A percentile compares a stretch with the other conserved stretches of the same genome.
Conservation (phyloP, 1,139 yeast genomes). For the Lodderomyces jiufengensis region DNA sequence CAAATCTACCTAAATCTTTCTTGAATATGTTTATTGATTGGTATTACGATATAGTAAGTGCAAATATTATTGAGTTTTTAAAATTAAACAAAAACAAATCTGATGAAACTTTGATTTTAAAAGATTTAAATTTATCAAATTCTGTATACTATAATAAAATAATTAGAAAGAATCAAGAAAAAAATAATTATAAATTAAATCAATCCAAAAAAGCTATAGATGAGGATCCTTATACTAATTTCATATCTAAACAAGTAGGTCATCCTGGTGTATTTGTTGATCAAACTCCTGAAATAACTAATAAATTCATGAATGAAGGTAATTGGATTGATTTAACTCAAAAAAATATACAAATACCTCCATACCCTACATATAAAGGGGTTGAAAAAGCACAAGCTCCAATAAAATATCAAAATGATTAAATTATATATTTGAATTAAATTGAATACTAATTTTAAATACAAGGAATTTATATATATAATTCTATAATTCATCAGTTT, state of each 20-base stretch:
- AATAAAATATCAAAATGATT: constrained; percentile 22
- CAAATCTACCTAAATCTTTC: constrained; percentile 44
- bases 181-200: constrained; percentile 18
- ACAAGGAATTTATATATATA: too few relatives aligned
- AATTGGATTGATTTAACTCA: constrained; percentile 23
- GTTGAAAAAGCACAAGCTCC: constrained; percentile 49
- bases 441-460: too few relatives aligned
- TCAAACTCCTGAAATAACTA: constrained; percentile 54
- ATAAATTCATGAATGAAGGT: constrained; percentile 33
- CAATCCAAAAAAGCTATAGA: constrained; percentile 8
- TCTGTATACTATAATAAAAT: constrained; percentile 25
- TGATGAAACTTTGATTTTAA: constrained; percentile 21
- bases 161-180: constrained; percentile 23
- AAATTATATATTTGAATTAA: too few relatives aligned
- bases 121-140: constrained; percentile 25
- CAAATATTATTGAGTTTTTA: constrained; percentile 22
- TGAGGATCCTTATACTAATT: constrained; percentile 30
- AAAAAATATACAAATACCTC: constrained; percentile 25
- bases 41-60: constrained; percentile 20
- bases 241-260: constrained; percentile 46
- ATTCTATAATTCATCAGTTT: constrained; percentile 31
- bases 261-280: constrained; percentile 57
- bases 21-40: constrained; percentile 37
- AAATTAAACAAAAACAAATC: constrained; percentile 14
- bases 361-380: constrained; percentile 56